Conservation (phyloP, 2,329 filamentous ascomycete species). For the Diaporthe eres region DNA sequence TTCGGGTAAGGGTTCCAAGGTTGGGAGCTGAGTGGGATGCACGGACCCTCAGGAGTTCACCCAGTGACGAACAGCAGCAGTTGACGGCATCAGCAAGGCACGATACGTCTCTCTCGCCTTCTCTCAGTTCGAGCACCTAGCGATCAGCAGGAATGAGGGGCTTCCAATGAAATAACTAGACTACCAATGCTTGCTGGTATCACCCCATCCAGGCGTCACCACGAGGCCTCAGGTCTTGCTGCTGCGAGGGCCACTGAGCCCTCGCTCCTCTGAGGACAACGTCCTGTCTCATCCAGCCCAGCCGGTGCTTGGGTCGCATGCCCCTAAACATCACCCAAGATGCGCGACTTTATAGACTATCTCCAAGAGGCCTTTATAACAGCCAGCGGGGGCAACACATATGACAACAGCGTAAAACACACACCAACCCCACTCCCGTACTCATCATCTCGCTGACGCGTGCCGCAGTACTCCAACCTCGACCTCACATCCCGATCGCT, state of each 20-base stretch:
- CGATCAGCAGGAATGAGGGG: too few relatives aligned
- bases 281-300: not conserved
- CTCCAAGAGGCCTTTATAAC: conserved; percentile 40
- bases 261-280: not conserved
- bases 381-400: conserved; percentile 43
- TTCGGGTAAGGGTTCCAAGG: conserved; percentile 15
- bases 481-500: conserved; percentile 58
- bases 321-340: conserved; percentile 19
- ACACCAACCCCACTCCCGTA: not conserved
- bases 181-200: not conserved
- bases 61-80: not conserved
- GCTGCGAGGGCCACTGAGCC: conserved; percentile 26
- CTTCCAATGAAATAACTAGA: not conserved
- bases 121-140: not conserved
- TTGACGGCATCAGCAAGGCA: not conserved
- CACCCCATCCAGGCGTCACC: not conserved
- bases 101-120: not conserved
- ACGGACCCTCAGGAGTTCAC: conserved; percentile 8
- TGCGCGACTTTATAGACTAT: conserved; percentile 41
- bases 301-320: not conserved
- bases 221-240: not conserved
- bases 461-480: conserved; percentile 61
- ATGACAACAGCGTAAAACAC: conserved; percentile 40
- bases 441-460: not conserved
- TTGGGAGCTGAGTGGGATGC: not conserved